phyloP scores from a whole-genome alignment of 2,329 filamentous ascomycete species.

The Geosmithia flava region DNA sequence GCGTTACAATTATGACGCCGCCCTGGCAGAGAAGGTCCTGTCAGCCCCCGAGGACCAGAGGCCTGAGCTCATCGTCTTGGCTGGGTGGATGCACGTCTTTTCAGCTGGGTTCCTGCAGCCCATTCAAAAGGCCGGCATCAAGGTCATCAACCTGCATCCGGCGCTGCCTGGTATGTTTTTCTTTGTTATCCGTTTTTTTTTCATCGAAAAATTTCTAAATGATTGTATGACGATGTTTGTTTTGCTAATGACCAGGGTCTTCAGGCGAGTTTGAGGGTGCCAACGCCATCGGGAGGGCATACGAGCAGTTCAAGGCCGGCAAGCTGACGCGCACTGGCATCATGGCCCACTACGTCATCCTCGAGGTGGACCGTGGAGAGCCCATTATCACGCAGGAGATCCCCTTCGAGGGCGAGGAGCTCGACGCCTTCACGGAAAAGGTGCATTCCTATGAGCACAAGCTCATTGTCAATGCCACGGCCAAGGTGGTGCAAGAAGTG shows the following conservation, averaged over 20 bases:
- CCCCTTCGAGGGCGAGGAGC: slow-evolving; percentile 47
- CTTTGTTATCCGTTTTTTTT: not conserved
- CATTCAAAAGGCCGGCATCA: slow-evolving; percentile 46
- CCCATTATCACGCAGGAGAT: slow-evolving; percentile 63
- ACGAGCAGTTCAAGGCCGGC: slow-evolving; percentile 53
- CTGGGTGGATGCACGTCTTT: slow-evolving; percentile 82
- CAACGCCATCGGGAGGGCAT: slow-evolving; percentile 67
- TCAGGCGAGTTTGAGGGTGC: slow-evolving; percentile 63
- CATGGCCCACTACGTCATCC: slow-evolving; percentile 80
- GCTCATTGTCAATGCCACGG: slow-evolving; percentile 65
- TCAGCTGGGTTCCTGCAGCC: slow-evolving; percentile 58
- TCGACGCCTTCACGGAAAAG: slow-evolving; percentile 55
- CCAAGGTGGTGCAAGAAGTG: slow-evolving; percentile 29
- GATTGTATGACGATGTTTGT: not conserved
- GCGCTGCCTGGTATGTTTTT: slow-evolving; percentile 9
- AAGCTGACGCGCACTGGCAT: slow-evolving; percentile 64
- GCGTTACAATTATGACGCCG: slow-evolving; percentile 60
- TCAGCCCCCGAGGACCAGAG: slow-evolving; percentile 32
- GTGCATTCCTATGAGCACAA: slow-evolving; percentile 70
- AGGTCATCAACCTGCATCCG: slow-evolving; percentile 75
- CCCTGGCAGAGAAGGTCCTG: slow-evolving; percentile 57
- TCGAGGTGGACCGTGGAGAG: slow-evolving; percentile 67
- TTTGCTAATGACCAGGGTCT: slow-evolving; percentile 1
- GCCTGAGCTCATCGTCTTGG: slow-evolving; percentile 68
- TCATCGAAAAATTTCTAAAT: not conserved